These are phyloP conservation scores for Stygiomarasmius scandens DNA, from an alignment of 1,284 basidiomycete species.

Conservation along the genomic window DNA sequence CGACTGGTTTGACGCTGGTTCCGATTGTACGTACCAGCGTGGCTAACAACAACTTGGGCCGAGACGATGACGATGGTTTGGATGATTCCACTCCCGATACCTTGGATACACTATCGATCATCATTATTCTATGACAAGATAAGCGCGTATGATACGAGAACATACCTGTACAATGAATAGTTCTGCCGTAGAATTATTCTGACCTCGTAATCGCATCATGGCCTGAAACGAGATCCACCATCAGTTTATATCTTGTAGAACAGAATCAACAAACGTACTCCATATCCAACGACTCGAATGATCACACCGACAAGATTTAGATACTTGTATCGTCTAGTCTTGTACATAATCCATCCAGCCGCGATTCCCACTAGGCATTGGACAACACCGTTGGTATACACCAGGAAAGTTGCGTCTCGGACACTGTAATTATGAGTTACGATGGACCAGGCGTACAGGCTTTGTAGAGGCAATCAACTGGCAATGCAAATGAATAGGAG, in stretches of 20 bases:
- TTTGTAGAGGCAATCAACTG: not conserved
- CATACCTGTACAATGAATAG: constrained; percentile 11
- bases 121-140: not conserved
- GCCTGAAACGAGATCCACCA: not conserved
- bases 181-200: constrained; percentile 11
- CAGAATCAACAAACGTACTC: not conserved
- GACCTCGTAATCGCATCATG: constrained; percentile 10
- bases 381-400: constrained; percentile 10
- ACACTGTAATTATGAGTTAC: not conserved
- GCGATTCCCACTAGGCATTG: constrained; percentile 10
- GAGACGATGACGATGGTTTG: constrained; percentile 8
- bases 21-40: not conserved
- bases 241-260: not conserved
- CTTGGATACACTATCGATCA: constrained; percentile 1
- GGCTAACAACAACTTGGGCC: constrained; percentile 9
- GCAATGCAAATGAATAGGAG: not conserved
- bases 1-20: not conserved
- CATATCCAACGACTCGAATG: constrained; percentile 13
- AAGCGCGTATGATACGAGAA: not conserved
- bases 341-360: constrained; percentile 11
- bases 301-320: not conserved
- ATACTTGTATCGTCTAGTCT: constrained; percentile 11
- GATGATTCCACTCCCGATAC: constrained; percentile 12
- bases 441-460: not conserved
- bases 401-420: constrained; percentile 6